A percentile compares a stretch with the other conserved stretches of the same genome.
phyloP scores from a whole-genome alignment of 2,329 filamentous ascomycete species.

The Myriangium duriaei region DNA sequence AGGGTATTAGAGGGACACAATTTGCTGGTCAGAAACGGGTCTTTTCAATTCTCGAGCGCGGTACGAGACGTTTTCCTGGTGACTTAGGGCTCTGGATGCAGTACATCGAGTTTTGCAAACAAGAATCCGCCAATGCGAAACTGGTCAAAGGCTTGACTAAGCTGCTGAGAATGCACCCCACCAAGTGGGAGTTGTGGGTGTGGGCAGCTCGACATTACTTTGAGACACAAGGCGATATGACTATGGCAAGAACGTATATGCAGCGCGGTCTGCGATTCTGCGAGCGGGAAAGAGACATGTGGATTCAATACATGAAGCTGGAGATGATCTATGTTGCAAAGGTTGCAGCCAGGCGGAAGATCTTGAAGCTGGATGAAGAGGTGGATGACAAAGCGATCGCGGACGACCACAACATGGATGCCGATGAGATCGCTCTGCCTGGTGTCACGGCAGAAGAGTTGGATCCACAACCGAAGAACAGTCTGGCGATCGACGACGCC shows the following conservation, averaged over 20 bases:
- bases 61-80: conserved; percentile 70
- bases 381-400: conserved; percentile 28
- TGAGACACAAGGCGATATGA: conserved; percentile 76
- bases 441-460: conserved; percentile 51
- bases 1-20: conserved; percentile 61
- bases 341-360: conserved; percentile 59
- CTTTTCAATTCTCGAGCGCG: conserved; percentile 80
- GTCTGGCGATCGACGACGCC: conserved; percentile 35
- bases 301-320: conserved; percentile 79
- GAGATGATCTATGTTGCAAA: conserved; percentile 88
- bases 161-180: conserved; percentile 74
- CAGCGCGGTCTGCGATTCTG: conserved; percentile 84
- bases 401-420: conserved; percentile 33
- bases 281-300: conserved; percentile 58
- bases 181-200: conserved; percentile 73
- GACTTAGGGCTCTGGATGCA: conserved; percentile 76
- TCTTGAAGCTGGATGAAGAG: conserved; percentile 48
- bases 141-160: conserved; percentile 48
- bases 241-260: conserved; percentile 72
- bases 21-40: conserved; percentile 64
- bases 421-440: conserved; percentile 46
- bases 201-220: conserved; percentile 66
- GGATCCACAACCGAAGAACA: conserved; percentile 40
- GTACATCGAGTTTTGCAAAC: conserved; percentile 70
- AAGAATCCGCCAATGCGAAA: conserved; percentile 50